phyloP scores from a whole-genome alignment of 1,284 basidiomycete species.

The Boletus semigastroideus region DNA sequence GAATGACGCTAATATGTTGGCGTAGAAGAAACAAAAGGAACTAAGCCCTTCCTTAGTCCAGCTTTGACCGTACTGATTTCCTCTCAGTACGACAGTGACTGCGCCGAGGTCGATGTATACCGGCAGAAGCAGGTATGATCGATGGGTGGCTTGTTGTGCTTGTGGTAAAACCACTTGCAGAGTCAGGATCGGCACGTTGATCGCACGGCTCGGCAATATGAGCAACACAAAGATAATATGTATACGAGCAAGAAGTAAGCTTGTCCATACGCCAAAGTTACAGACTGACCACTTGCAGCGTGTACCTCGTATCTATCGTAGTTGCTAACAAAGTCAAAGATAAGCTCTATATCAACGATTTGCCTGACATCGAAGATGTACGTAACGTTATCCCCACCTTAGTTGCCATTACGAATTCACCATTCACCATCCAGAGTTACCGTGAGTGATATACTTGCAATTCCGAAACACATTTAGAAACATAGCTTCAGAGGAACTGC shows the following conservation, averaged over 20 bases:
- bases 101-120: slow-evolving; percentile 64
- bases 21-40: slow-evolving; percentile 74
- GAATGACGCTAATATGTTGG: slow-evolving; percentile 7
- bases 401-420: slow-evolving; percentile 7
- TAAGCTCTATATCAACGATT: slow-evolving; percentile 66
- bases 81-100: slow-evolving; percentile 73
- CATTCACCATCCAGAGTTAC: slow-evolving; percentile 49
- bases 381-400: slow-evolving; percentile 30
- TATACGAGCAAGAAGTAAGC: slow-evolving; percentile 76
- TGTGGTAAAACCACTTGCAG: slow-evolving; percentile 35
- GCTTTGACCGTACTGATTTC: slow-evolving; percentile 6
- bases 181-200: slow-evolving; percentile 74
- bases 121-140: slow-evolving; percentile 71
- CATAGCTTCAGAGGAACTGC: slow-evolving; percentile 55
- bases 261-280: neutral
- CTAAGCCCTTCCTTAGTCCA: neutral
- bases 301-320: slow-evolving; percentile 68
- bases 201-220: slow-evolving; percentile 67
- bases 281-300: slow-evolving; percentile 37
- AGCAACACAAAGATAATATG: slow-evolving; percentile 75
- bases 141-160: slow-evolving; percentile 1
- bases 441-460: slow-evolving; percentile 45
- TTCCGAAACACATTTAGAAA: slow-evolving; percentile 1
- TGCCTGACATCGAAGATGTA: slow-evolving; percentile 72
- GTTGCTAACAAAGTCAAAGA: slow-evolving; percentile 67